Percentiles rank a stretch among this genome's conserved stretches.
Conservation (phyloP, 2,329 filamentous ascomycete genomes). For the Exophiala bonariae region DNA sequence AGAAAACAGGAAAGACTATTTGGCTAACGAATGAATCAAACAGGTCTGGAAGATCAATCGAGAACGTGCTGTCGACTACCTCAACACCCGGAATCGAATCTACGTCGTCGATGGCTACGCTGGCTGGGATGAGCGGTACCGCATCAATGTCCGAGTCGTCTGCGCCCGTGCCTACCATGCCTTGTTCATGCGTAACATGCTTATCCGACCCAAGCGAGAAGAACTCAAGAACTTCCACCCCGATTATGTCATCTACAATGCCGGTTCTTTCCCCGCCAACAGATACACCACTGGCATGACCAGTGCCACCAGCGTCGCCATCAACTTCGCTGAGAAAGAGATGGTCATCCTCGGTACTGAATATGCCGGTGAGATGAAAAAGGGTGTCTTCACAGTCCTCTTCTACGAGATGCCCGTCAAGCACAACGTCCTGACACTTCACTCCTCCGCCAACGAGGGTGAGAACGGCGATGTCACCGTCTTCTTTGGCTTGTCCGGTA, state of each 20-base stretch:
- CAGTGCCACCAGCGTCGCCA: constrained; percentile 92
- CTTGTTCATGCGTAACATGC: constrained; percentile 99
- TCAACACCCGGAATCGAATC: constrained; percentile 98
- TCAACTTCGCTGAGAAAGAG: constrained; percentile 99
- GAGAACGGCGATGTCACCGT: constrained; percentile 92
- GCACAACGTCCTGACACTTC: constrained; percentile 97
- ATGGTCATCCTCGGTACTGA: constrained; percentile 99
- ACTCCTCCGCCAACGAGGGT: constrained; percentile 98
- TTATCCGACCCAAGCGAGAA: constrained; percentile 87
- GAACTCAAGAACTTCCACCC: constrained; percentile 98
- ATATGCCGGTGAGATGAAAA: constrained; percentile 98
- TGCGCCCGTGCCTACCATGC: constrained; percentile 99
- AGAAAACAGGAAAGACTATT: constrained; percentile 4
- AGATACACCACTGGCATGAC: constrained; percentile 98
- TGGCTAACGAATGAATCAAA: constrained; percentile 14
- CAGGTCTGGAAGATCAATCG: constrained; percentile 99
- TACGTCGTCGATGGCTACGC: constrained; percentile 97
- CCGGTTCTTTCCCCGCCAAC: constrained; percentile 97
- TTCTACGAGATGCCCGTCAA: constrained; percentile 99
- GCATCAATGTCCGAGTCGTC: constrained; percentile 95
- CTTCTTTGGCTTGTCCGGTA: constrained; percentile 98
- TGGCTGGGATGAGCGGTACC: constrained; percentile 98
- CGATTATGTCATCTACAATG: constrained; percentile 99
- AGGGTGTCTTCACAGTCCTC: constrained; percentile 97
- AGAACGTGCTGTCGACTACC: constrained; percentile 96